These are phyloP conservation scores for Pugionium cornutum DNA, from an alignment of 345 rosid genomes.

Conservation along the genomic window DNA sequence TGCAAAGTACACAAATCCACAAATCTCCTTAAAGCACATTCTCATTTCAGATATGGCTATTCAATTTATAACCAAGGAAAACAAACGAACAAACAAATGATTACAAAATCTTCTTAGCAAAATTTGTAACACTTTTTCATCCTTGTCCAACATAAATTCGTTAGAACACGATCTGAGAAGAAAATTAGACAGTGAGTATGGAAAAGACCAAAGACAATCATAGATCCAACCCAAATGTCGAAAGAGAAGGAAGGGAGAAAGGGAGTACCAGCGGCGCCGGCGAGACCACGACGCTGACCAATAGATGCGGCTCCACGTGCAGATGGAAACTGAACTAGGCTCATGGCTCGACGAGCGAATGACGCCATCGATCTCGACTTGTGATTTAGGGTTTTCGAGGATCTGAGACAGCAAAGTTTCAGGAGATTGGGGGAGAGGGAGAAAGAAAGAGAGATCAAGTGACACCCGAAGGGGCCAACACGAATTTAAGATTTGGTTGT, in stretches of 20 bases:
- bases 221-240: not conserved
- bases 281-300: conserved; percentile 71
- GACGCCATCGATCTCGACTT: conserved; percentile 37
- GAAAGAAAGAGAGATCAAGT: too few relatives aligned
- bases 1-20: conserved; percentile 26
- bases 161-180: not conserved
- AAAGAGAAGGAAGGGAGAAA: not conserved
- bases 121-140: not conserved
- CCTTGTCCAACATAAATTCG: not conserved
- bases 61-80: too few relatives aligned
- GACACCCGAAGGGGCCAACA: too few relatives aligned
- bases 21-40: too few relatives aligned
- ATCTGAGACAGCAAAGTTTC: not conserved
- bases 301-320: conserved; percentile 36
- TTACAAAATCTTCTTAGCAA: not conserved
- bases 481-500: too few relatives aligned
- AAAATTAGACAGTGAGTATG: not conserved
- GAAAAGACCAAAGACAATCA: not conserved
- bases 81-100: not conserved
- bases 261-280: conserved; percentile 76
- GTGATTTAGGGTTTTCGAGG: conserved; percentile 34
- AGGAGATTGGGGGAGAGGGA: too few relatives aligned
- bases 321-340: conserved; percentile 38
- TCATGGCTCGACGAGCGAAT: conserved; percentile 44
- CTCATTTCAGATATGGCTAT: too few relatives aligned